Conservation (phyloP, 2,329 filamentous ascomycete genomes). For the Aspergillus alliaceus region DNA sequence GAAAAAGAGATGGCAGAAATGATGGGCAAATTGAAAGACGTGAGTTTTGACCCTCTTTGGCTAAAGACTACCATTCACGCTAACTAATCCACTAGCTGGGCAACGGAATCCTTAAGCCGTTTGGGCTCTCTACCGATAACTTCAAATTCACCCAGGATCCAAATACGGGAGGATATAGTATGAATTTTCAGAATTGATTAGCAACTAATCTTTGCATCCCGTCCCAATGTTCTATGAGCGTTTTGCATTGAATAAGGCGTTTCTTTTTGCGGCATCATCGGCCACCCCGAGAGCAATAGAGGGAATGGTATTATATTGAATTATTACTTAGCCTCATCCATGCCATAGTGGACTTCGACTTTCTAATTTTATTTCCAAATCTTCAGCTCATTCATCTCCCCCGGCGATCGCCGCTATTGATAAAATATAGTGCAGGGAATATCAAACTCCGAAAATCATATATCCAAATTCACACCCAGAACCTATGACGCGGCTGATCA, state of each 20-base stretch:
- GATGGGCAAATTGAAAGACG: slow-evolving; percentile 92
- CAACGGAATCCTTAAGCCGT: slow-evolving; percentile 88
- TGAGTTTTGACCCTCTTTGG: slow-evolving; percentile 38
- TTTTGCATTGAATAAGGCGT: neutral
- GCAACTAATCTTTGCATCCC: neutral
- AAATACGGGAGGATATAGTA: slow-evolving; percentile 85
- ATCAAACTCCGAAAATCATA: neutral
- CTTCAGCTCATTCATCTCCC: neutral
- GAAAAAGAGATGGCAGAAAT: slow-evolving; percentile 90
- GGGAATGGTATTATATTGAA: neutral
- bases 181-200: slow-evolving; percentile 67
- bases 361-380: neutral
- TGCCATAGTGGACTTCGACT: neutral
- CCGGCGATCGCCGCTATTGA: neutral
- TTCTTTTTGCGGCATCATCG: neutral
- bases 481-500: neutral
- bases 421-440: neutral
- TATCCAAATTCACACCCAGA: neutral
- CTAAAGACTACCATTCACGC: neutral
- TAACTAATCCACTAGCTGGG: slow-evolving; percentile 58
- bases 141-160: slow-evolving; percentile 94
- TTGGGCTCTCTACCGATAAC: slow-evolving; percentile 90
- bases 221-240: neutral
- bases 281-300: neutral
- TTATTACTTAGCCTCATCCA: neutral